Evolutionary conservation across 2,329 filamentous ascomycete species (phyloP).

Genomic region (Arthrocladium fulminans): DNA sequence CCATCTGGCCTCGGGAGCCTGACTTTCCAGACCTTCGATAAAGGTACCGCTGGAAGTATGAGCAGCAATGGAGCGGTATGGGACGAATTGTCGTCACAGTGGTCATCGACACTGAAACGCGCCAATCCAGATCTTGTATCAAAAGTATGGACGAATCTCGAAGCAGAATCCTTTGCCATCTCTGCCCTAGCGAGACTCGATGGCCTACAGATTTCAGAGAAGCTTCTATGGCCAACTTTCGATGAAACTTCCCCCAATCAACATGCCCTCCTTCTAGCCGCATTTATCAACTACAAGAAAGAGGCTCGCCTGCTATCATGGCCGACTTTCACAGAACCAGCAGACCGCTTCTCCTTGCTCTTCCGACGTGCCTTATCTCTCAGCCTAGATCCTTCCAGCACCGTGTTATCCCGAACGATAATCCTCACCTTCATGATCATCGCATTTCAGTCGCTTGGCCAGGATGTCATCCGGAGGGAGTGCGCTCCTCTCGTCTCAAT

Average conservation of each 20-base stretch:
- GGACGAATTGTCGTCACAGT: conserved; percentile 65
- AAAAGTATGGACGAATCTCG: conserved; percentile 80
- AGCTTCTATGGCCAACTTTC: conserved; percentile 93
- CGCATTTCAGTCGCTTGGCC: conserved; percentile 90
- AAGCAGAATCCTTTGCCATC: conserved; percentile 68
- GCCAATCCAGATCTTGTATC: conserved; percentile 64
- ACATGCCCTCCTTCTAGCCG: conserved; percentile 75
- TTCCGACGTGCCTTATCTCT: conserved; percentile 86
- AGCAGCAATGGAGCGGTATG: conserved; percentile 34
- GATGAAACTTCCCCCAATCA: conserved; percentile 81
- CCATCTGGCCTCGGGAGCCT: too few relatives aligned
- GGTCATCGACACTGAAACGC: conserved; percentile 23
- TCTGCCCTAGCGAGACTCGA: conserved; percentile 75
- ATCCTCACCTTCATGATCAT: conserved; percentile 84
- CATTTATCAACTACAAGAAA: conserved; percentile 81
- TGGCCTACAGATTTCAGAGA: conserved; percentile 82
- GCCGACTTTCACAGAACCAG: conserved; percentile 66
- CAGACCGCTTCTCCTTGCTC: conserved; percentile 75
- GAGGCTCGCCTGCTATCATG: conserved; percentile 81
- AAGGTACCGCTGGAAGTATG: not conserved
- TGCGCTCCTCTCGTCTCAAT: conserved; percentile 93
- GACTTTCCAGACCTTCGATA: too few relatives aligned
- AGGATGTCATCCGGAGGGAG: conserved; percentile 81
- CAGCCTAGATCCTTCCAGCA: conserved; percentile 62
- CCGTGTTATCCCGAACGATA: conserved; percentile 61